phyloP scores from a whole-genome alignment of 768 basidiomycete species.

The Lentinula boryana region DNA sequence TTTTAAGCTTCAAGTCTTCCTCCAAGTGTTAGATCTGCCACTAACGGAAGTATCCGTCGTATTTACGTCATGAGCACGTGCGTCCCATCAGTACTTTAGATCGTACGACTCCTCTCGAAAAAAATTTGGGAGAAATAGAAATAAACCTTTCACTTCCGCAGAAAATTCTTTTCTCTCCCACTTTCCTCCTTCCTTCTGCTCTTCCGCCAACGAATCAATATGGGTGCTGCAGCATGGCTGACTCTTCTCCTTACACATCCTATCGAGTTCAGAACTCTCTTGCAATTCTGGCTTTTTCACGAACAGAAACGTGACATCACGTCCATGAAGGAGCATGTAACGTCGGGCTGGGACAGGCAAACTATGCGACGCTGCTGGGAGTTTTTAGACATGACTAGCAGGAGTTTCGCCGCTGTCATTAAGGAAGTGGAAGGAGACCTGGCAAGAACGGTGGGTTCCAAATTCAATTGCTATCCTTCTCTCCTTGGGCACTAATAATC shows the following conservation, averaged over 20 bases:
- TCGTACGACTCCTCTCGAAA: background rate
- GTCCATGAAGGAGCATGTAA: conserved; percentile 60
- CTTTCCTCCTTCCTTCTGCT: background rate
- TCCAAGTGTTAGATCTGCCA: too few species aligned
- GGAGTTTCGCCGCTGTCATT: conserved; percentile 90
- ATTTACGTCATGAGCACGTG: background rate
- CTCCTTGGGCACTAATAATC: background rate
- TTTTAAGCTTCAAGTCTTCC: too few species aligned
- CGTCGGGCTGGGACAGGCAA: conserved; percentile 82
- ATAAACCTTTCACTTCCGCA: background rate
- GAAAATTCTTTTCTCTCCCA: background rate
- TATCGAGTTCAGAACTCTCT: conserved; percentile 72
- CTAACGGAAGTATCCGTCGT: background rate
- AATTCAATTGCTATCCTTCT: background rate
- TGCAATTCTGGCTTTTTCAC: conserved; percentile 82
- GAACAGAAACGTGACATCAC: conserved; percentile 81
- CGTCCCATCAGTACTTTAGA: background rate
- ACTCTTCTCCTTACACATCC: conserved; percentile 73
- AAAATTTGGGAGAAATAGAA: background rate
- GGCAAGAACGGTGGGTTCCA: conserved; percentile 64
- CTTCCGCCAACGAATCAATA: conserved; percentile 11
- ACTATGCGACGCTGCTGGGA: conserved; percentile 90
- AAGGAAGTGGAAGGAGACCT: conserved; percentile 95
- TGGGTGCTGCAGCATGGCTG: conserved; percentile 59
- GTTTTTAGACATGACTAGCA: conserved; percentile 81